Percentiles rank a stretch among this genome's conserved stretches.
These are phyloP conservation scores for Saturnispora besseyi DNA, from an alignment of 805 yeast species.

Conservation along the genomic window DNA sequence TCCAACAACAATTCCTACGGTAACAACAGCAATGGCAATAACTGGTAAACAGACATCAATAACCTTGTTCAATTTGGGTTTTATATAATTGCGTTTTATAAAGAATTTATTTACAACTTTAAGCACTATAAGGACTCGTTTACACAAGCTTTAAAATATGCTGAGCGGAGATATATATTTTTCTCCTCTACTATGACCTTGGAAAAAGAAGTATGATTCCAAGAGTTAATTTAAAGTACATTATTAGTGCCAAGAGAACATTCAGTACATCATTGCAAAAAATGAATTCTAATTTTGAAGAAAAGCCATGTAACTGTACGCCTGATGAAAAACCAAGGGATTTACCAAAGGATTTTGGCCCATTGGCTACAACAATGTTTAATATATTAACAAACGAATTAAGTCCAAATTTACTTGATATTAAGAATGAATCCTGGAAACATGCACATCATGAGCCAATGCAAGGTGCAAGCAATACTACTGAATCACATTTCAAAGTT, in stretches of 20 bases:
- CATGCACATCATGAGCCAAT: slow-evolving; percentile 85
- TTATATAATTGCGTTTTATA: too few species aligned
- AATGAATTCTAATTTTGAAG: slow-evolving; percentile 1
- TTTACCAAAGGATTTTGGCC: slow-evolving; percentile 18
- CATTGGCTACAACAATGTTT: slow-evolving; percentile 42
- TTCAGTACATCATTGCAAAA: neutral
- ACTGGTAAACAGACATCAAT: neutral
- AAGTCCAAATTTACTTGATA: slow-evolving; percentile 38
- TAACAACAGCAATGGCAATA: slow-evolving; percentile 14
- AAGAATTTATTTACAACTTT: too few species aligned
- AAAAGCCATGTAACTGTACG: slow-evolving; percentile 11
- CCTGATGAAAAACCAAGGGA: slow-evolving; percentile 21
- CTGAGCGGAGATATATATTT: neutral
- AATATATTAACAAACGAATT: slow-evolving; percentile 34
- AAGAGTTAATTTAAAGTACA: neutral
- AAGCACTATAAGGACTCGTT: too few species aligned
- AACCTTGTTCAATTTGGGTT: neutral
- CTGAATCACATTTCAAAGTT: slow-evolving; percentile 77
- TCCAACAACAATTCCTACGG: slow-evolving; percentile 24
- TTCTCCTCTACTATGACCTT: neutral
- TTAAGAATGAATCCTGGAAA: slow-evolving; percentile 76
- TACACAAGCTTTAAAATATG: neutral
- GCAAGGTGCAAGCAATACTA: slow-evolving; percentile 57
- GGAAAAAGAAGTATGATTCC: neutral
- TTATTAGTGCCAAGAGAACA: neutral